Evolutionary conservation across 129 eudicot genomes (phyloP).

Genomic region (Flaveria robusta): DNA sequence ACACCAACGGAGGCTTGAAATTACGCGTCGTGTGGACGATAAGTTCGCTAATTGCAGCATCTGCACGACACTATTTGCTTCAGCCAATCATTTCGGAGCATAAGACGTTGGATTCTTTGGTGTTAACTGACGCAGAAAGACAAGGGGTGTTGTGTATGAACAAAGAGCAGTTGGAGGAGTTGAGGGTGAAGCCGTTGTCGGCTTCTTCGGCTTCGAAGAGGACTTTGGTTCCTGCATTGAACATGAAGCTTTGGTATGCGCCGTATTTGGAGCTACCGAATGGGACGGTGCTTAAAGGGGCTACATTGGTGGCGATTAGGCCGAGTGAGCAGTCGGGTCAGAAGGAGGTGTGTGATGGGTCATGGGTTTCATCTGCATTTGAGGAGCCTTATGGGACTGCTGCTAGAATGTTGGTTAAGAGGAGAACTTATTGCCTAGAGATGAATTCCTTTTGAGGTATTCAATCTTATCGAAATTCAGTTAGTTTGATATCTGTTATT

Average conservation of each 20-base stretch:
- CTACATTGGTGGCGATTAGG: constrained; percentile 89
- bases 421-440: constrained; percentile 91
- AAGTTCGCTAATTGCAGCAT: constrained; percentile 89
- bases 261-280: constrained; percentile 75
- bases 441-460: constrained; percentile 75
- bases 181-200: constrained; percentile 94
- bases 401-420: constrained; percentile 84
- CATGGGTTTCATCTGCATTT: constrained; percentile 80
- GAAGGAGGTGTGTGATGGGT: constrained; percentile 69
- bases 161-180: constrained; percentile 85
- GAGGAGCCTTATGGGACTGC: constrained; percentile 93
- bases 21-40: constrained; percentile 92
- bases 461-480: not conserved
- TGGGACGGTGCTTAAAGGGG: constrained; percentile 86
- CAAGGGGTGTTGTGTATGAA: constrained; percentile 96
- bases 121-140: constrained; percentile 78
- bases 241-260: constrained; percentile 96
- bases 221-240: constrained; percentile 84
- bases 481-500: not conserved
- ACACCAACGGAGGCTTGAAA: constrained; percentile 88
- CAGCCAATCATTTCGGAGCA: constrained; percentile 80
- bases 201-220: constrained; percentile 86
- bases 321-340: constrained; percentile 73
- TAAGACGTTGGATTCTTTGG: constrained; percentile 62
- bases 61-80: constrained; percentile 80